Evolutionary conservation across 1,139 yeast genomes (phyloP).

Genomic region (Protomyces pachydermus): DNA sequence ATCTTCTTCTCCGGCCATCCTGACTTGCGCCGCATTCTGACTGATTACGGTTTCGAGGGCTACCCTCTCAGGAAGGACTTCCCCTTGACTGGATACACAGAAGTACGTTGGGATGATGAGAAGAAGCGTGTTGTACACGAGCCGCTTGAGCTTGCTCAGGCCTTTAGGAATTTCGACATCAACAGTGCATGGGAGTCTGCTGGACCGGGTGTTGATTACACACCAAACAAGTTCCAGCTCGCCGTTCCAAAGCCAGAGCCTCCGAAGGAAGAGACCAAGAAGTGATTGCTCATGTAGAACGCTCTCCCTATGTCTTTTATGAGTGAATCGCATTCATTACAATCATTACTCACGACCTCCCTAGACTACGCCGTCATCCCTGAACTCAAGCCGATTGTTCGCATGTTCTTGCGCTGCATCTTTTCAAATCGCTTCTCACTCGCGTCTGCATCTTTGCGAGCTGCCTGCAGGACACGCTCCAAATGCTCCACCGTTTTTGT

Average conservation of each 20-base stretch:
- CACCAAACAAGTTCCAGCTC: constrained; percentile 75
- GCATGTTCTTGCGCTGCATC: constrained; percentile 29
- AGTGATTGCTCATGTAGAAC: constrained; percentile 28
- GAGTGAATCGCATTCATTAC: not conserved
- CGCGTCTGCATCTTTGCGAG: constrained; percentile 29
- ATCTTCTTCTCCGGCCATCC: constrained; percentile 86
- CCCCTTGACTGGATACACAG: constrained; percentile 67
- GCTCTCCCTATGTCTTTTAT: not conserved
- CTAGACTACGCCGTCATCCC: not conserved
- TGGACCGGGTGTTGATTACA: constrained; percentile 76
- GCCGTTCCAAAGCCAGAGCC: constrained; percentile 76
- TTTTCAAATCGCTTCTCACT: constrained; percentile 29
- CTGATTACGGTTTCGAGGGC: constrained; percentile 90
- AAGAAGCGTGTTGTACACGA: constrained; percentile 85
- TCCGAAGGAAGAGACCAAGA: constrained; percentile 39
- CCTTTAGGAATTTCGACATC: constrained; percentile 83
- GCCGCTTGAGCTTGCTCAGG: constrained; percentile 60
- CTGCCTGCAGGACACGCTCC: constrained; percentile 29
- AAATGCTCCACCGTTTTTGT: constrained; percentile 27
- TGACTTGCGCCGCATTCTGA: constrained; percentile 81
- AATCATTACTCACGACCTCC: not conserved
- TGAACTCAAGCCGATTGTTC: not conserved
- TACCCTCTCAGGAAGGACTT: constrained; percentile 88
- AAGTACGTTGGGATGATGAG: constrained; percentile 84
- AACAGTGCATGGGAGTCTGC: constrained; percentile 90